Base-by-base conservation (phyloP, 345 rosid species). In the Litchi chinensis region DNA sequence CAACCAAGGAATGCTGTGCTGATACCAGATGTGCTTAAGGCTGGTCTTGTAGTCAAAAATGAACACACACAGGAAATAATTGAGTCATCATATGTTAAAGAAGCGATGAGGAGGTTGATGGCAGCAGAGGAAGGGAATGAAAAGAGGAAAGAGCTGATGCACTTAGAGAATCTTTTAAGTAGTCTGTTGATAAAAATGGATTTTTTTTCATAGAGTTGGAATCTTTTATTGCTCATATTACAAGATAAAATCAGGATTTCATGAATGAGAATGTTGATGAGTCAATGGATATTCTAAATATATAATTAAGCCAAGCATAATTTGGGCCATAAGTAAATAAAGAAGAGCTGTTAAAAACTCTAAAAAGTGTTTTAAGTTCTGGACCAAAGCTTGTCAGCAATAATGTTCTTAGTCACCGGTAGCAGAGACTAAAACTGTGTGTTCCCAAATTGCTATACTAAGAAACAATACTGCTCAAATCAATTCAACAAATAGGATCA, bases 1-100 rank as follows among this genome's bases (percentile, higher is more conserved):
- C 80, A 71, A 19, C 66, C 40, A 3, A 67, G 13, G 7, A 81
- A 81, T 19, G 40, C 59, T 16, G 28, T 43, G 10, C 59, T 80
- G 15, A 21, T 80, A 32, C 8, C 65, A 21, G 15, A 75, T n/a
- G 6, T 46, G n/a, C 40, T 69, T 15, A 69, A 60, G 24, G 65
- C 69, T 43, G 79, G 16, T 68, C 9, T 68, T 5, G 21, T 24
- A 6, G 79, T 77, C 50, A 24, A 26, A 40, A 77, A 22, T 60
- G 60, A 32, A 2, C 52, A 21, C 37, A 32, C 28, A 10, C 19
- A 18, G 67, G 68, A 12, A 43, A 44, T 68, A 52, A 3, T 60
- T 9, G 24, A 10, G 44, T 68, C 60, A 43, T 16, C 43, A 6
- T 8, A 15, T 10, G 28, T 69, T 22, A n/a, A 68, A 60, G 60